Conservation (phyloP, 257 asterid genomes). For the Nicotiana tabacum region DNA sequence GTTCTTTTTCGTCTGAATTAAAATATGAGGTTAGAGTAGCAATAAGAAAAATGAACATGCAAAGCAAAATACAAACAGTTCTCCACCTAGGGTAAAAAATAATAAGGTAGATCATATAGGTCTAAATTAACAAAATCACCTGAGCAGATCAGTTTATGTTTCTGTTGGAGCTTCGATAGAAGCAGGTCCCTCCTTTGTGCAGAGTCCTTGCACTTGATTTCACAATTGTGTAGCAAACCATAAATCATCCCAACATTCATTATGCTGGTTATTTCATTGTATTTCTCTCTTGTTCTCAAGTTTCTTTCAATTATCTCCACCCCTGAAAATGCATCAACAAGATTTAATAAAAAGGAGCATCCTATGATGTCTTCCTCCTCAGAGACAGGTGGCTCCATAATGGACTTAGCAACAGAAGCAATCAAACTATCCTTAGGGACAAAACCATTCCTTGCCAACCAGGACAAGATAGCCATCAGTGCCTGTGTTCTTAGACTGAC, state of each 20-base stretch:
- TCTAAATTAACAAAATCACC: slow-evolving; percentile 39
- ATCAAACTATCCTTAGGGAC: slow-evolving; percentile 74
- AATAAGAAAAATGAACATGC: slow-evolving; percentile 11
- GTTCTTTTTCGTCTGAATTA: slow-evolving; percentile 65
- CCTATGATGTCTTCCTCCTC: slow-evolving; percentile 80
- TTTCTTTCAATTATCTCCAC: slow-evolving; percentile 83
- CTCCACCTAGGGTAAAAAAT: not conserved
- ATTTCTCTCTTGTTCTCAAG: slow-evolving; percentile 56
- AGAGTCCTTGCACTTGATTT: slow-evolving; percentile 64
- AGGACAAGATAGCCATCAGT: slow-evolving; percentile 59
- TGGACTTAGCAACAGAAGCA: slow-evolving; percentile 70
- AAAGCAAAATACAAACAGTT: slow-evolving; percentile 5
- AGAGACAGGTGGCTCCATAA: slow-evolving; percentile 82
- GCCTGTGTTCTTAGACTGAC: slow-evolving; percentile 60
- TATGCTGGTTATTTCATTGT: slow-evolving; percentile 70
- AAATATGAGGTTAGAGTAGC: slow-evolving; percentile 7
- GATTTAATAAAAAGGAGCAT: slow-evolving; percentile 80
- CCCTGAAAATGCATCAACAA: slow-evolving; percentile 52
- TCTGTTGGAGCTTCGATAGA: slow-evolving; percentile 58
- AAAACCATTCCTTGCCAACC: slow-evolving; percentile 79
- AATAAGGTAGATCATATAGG: not conserved
- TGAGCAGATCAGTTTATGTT: slow-evolving; percentile 54
- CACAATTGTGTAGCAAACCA: slow-evolving; percentile 73
- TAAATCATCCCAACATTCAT: slow-evolving; percentile 91
- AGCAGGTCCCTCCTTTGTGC: slow-evolving; percentile 79